phyloP scores from a whole-genome alignment of 129 eudicot genomes.

The Glebionis coronaria region DNA sequence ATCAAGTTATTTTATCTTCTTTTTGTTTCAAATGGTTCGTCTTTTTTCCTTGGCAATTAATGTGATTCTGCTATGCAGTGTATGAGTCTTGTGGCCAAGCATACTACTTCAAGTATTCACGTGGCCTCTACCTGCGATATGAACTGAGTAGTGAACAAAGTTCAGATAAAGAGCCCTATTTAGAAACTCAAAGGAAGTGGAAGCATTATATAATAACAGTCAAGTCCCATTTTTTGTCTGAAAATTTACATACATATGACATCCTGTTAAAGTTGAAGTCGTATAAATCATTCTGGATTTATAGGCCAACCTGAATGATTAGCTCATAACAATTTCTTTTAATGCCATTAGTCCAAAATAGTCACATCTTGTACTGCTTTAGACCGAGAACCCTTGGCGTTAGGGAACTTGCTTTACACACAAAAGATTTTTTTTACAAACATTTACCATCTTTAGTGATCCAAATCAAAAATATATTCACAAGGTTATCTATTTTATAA shows the following conservation, averaged over 20 bases:
- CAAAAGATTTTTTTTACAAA: background rate
- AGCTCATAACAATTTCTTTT: background rate
- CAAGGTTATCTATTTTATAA: background rate
- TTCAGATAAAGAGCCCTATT: conserved; percentile 19
- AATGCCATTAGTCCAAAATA: background rate
- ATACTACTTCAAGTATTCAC: background rate
- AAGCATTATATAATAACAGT: conserved; percentile 16
- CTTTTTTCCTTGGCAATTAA: background rate
- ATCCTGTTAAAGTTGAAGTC: conserved; percentile 1
- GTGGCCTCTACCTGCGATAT: conserved; percentile 12
- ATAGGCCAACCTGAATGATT: background rate
- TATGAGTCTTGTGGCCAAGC: too few relatives aligned
- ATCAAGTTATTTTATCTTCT: background rate
- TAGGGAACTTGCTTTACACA: background rate
- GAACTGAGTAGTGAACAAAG: conserved; percentile 7
- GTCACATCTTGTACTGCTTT: background rate
- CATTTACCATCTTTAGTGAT: background rate
- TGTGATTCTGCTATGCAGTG: conserved; percentile 25
- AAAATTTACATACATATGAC: conserved; percentile 2
- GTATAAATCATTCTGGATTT: background rate
- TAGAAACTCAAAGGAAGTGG: too few relatives aligned
- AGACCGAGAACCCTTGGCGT: background rate
- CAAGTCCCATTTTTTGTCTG: conserved; percentile 21
- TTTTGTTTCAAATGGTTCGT: background rate
- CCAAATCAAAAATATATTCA: background rate